These are phyloP conservation scores for Cryoendolithus antarcticus DNA, from an alignment of 2,329 filamentous ascomycete species.

Conservation along the genomic window DNA sequence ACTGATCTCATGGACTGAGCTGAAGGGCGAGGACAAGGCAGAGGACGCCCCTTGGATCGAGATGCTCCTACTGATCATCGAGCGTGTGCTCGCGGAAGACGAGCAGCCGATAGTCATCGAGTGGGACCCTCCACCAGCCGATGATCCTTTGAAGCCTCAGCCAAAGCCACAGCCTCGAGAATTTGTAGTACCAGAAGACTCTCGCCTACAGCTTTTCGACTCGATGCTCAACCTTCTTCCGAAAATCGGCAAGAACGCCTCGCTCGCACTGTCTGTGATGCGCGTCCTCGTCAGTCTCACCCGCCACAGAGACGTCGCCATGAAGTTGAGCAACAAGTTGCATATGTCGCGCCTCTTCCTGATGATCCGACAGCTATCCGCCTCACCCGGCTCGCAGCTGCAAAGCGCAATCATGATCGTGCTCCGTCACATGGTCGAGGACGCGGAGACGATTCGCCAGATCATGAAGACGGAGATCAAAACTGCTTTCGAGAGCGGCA, in stretches of 20 bases:
- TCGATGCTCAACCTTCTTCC: slow-evolving; percentile 74
- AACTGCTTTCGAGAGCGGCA: slow-evolving; percentile 51
- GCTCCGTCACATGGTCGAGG: slow-evolving; percentile 84
- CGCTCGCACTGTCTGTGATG: slow-evolving; percentile 68
- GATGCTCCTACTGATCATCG: slow-evolving; percentile 77
- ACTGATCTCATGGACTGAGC: slow-evolving; percentile 67
- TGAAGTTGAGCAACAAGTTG: slow-evolving; percentile 68
- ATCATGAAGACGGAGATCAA: slow-evolving; percentile 86
- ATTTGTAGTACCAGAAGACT: slow-evolving; percentile 48
- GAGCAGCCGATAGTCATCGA: slow-evolving; percentile 62
- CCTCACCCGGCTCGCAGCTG: slow-evolving; percentile 63
- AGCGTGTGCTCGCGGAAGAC: slow-evolving; percentile 78
- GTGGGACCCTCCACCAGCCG: slow-evolving; percentile 45
- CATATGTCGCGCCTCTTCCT: slow-evolving; percentile 84
- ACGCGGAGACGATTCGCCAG: slow-evolving; percentile 83
- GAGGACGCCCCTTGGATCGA: slow-evolving; percentile 88
- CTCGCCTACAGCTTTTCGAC: slow-evolving; percentile 61
- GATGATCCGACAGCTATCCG: slow-evolving; percentile 86
- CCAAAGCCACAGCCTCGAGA: slow-evolving; percentile 49
- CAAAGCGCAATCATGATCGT: slow-evolving; percentile 70
- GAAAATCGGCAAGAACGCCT: slow-evolving; percentile 74
- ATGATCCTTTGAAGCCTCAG: slow-evolving; percentile 22
- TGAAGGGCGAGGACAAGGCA: slow-evolving; percentile 50
- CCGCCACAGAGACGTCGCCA: slow-evolving; percentile 61
- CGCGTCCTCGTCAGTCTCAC: slow-evolving; percentile 82